Evolutionary conservation across 352 stramenopile genomes (phyloP).

Genomic region (Phytophthora melonis): DNA sequence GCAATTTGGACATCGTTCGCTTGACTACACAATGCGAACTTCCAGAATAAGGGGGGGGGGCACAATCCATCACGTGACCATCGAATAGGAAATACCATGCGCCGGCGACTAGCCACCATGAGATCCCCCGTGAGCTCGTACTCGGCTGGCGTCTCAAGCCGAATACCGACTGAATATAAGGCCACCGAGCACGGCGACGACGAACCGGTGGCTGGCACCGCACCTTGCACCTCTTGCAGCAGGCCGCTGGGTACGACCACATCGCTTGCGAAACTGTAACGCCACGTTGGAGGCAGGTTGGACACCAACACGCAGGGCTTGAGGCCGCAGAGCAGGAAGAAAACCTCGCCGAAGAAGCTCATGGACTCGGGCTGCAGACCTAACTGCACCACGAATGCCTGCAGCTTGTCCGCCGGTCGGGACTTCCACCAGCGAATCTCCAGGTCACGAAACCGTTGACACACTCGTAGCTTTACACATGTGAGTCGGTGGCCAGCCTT

Average conservation of each 20-base stretch:
- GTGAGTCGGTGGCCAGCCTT: conserved; percentile 41
- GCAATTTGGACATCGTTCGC: no score
- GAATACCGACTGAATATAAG: conserved; percentile 37
- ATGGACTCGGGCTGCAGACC: conserved; percentile 60
- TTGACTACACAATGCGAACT: no score
- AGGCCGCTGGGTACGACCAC: conserved; percentile 55
- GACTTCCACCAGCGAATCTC: conserved; percentile 48
- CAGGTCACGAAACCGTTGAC: conserved; percentile 35
- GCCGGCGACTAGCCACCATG: conserved; percentile 61
- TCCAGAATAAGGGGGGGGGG: no score
- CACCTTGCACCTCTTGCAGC: conserved; percentile 12
- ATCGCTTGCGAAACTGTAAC: conserved; percentile 47
- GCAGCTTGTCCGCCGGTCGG: conserved; percentile 36
- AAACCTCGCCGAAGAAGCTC: conserved; percentile 78
- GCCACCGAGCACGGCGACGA: conserved; percentile 2
- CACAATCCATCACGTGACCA: no score
- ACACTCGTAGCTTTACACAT: conserved; percentile 43
- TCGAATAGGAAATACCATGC: no score
- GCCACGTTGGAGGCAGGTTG: conserved; percentile 63
- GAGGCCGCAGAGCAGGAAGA: conserved; percentile 68
- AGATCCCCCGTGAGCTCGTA: conserved; percentile 57
- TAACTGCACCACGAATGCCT: conserved; percentile 20
- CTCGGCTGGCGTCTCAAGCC: conserved; percentile 55
- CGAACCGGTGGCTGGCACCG: background rate
- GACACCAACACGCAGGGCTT: conserved; percentile 77